These are phyloP conservation scores for Piromyces finnis DNA, from an alignment of 192 early-diverging fungal genomes.

Conservation along the genomic window DNA sequence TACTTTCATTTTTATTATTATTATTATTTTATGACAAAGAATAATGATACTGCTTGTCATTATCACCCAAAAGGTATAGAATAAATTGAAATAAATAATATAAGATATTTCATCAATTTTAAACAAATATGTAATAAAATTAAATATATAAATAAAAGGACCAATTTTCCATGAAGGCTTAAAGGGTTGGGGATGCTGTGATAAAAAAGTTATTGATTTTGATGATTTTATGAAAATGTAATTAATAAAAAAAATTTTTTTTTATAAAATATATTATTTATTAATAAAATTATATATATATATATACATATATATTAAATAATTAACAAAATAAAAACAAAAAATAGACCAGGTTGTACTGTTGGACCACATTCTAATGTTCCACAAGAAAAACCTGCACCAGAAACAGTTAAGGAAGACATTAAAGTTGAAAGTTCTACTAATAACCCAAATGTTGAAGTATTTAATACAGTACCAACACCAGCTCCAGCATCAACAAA, in stretches of 20 bases:
- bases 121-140: background rate
- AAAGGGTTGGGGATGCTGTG: constrained; percentile 2
- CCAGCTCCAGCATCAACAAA: background rate
- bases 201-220: background rate
- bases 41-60: constrained; percentile 61
- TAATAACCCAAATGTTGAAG: background rate
- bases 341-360: constrained; percentile 62
- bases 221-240: background rate
- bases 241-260: background rate
- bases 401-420: background rate
- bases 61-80: constrained; percentile 49
- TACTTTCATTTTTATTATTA: background rate
- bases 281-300: too few relatives aligned
- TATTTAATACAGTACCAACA: background rate
- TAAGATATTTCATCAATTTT: background rate
- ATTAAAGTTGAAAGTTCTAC: background rate
- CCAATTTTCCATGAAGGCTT: constrained; percentile 93
- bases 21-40: constrained; percentile 8
- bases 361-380: constrained; percentile 47
- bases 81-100: background rate
- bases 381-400: background rate
- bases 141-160: constrained; percentile 3
- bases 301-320: too few relatives aligned
- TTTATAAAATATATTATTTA: background rate
- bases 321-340: too few relatives aligned